Evolutionary conservation across 208 protist genomes (phyloP), one percentile per base, ranked within the genome.

Genomic region (Leishmania martiniquensis): DNA sequence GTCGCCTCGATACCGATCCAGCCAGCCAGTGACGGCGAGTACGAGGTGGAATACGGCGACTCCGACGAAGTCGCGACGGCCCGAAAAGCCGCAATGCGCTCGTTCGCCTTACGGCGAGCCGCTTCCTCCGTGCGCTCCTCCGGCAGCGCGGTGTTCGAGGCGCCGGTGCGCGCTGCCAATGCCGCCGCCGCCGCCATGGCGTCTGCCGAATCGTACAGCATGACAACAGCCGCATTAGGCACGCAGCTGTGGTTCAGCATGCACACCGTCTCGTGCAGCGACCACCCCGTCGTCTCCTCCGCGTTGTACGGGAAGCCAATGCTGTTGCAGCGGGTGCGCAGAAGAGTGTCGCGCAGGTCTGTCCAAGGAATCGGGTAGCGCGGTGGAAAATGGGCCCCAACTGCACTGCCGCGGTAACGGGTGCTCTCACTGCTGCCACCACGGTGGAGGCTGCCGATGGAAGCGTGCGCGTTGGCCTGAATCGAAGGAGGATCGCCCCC

Each of bases 181-280:
- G 47, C 54, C 1, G 54, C 66, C 25, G 63, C 57, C 17, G 75
- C 55, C 72, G 77, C 81, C 67, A 68, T 62, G 34, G 55, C 74
- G 25, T 82, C 85, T 0, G 70, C 66, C 37, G 66, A 72, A 55
- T 82, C 76, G 54, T 87, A 81, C 37, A 87, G 83, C 63, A 87
- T 86, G 32, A 95, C 82, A 3, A 95, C 81, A 1, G 89, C 86
- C 7, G 89, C 89, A 70, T 94, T 95, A 25, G 93, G 91, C 51
- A 77, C 60, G 76, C 93, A 97, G 82, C 87, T 92, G 87, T 97
- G 93, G 79, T 97, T 97, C 73, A 95, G 79, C 91, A 95, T 95
- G 76, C 90, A 94, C 57, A 93, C 70, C 25, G 84, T 83, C 60
- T 80, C 75, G 72, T 95, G 82, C 73, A 97, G 78, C 37, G 89